phyloP scores from a whole-genome alignment of 805 yeast genomes.

The Teunomyces lycoperdinae region DNA sequence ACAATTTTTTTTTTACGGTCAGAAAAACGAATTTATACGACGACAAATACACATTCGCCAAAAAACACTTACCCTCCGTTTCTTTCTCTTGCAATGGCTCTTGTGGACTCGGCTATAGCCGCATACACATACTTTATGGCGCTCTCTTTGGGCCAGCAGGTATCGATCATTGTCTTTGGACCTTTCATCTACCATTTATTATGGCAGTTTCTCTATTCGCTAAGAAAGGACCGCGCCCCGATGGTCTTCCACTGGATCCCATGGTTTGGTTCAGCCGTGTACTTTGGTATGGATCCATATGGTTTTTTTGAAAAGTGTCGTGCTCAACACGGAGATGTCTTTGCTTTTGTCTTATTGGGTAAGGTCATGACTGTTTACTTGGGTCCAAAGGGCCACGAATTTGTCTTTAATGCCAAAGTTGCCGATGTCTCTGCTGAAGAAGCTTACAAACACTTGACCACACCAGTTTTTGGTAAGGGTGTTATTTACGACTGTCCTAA shows the following conservation, averaged over 20 bases:
- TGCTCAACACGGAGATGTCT: slow-evolving; percentile 85
- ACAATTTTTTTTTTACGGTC: not conserved
- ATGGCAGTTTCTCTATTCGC: slow-evolving; percentile 68
- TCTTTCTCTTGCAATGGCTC: slow-evolving; percentile 20
- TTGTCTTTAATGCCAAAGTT: slow-evolving; percentile 85
- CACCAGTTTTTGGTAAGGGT: slow-evolving; percentile 98
- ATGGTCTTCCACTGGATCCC: slow-evolving; percentile 91
- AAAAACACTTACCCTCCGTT: not conserved
- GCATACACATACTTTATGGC: slow-evolving; percentile 14
- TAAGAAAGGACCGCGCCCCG: slow-evolving; percentile 82
- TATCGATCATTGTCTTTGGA: slow-evolving; percentile 32
- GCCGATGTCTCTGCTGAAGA: slow-evolving; percentile 94
- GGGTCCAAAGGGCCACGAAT: slow-evolving; percentile 98
- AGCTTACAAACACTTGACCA: slow-evolving; percentile 93
- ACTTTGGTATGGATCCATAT: slow-evolving; percentile 92
- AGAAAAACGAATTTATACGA: not conserved
- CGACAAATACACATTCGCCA: not conserved
- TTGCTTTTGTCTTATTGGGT: slow-evolving; percentile 86
- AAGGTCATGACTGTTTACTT: slow-evolving; percentile 91
- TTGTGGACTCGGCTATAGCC: slow-evolving; percentile 15
- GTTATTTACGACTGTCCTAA: slow-evolving; percentile 97
- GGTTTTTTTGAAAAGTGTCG: slow-evolving; percentile 80
- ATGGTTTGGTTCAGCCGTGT: slow-evolving; percentile 89
- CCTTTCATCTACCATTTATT: slow-evolving; percentile 65
- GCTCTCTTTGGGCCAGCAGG: slow-evolving; percentile 25